These are phyloP conservation scores for Anethum foeniculum DNA, from an alignment of 140 eudicot species.

Conservation along the genomic window DNA sequence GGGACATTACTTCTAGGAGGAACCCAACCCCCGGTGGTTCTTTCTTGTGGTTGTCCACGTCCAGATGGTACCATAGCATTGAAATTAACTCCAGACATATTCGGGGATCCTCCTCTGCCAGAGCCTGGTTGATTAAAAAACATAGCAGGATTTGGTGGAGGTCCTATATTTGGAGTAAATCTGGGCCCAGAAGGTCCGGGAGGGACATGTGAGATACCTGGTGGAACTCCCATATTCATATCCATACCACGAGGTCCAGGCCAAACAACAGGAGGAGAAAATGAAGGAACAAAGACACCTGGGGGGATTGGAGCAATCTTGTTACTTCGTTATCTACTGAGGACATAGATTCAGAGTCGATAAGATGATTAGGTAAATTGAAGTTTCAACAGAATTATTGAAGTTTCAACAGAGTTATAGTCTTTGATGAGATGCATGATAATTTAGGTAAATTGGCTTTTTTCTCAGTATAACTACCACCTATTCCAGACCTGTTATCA, in stretches of 20 bases:
- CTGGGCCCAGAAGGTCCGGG: conserved; percentile 76
- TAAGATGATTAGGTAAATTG: too few species aligned
- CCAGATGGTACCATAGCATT: conserved; percentile 47
- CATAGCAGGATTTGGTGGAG: conserved; percentile 50
- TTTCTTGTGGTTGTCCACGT: conserved; percentile 68
- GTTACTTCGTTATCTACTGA: too few species aligned
- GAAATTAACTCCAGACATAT: conserved; percentile 47
- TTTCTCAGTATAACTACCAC: too few species aligned
- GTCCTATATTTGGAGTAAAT: conserved; percentile 62
- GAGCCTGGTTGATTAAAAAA: conserved; percentile 72
- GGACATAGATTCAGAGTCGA: too few species aligned
- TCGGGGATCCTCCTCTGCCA: conserved; percentile 69
- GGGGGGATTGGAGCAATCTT: conserved; percentile 89
- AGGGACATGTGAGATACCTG: conserved; percentile 62
- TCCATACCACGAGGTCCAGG: conserved; percentile 70
- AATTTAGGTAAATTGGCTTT: too few species aligned
- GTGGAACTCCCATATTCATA: conserved; percentile 59
- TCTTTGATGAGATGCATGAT: too few species aligned
- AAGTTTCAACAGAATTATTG: too few species aligned
- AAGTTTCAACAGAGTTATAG: too few species aligned
- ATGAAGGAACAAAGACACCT: conserved; percentile 79
- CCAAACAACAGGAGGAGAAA: conserved; percentile 90
- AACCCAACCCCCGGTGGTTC: conserved; percentile 58
- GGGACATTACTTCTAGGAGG: conserved; percentile 65
- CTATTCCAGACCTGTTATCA: too few species aligned